Conservation (phyloP, 371 early-diverging fungal genomes). For the Mucor racemosus region DNA sequence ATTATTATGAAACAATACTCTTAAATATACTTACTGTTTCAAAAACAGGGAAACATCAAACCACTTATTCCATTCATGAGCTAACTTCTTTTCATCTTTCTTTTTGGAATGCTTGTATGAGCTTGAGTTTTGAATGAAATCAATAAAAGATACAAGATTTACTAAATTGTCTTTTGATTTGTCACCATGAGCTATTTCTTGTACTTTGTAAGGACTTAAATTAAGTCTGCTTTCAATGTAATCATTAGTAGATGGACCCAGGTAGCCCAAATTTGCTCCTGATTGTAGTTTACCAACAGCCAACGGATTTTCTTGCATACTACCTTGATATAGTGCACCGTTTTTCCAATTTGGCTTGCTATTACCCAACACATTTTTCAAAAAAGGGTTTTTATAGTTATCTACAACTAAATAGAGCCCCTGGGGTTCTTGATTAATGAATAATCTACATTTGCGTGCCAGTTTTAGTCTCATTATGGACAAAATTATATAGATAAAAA, state of each 20-base stretch:
- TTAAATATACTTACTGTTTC: slow-evolving; percentile 34
- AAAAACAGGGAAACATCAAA: slow-evolving; percentile 53
- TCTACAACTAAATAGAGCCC: slow-evolving; percentile 55
- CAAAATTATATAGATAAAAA: not conserved
- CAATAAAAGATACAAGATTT: slow-evolving; percentile 43
- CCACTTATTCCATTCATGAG: slow-evolving; percentile 37
- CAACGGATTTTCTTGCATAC: slow-evolving; percentile 40
- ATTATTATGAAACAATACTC: not conserved
- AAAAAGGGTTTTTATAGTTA: slow-evolving; percentile 41
- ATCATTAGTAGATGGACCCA: slow-evolving; percentile 20
- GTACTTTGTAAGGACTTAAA: slow-evolving; percentile 26
- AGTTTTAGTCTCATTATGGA: not conserved
- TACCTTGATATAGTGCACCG: slow-evolving; percentile 37
- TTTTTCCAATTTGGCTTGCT: slow-evolving; percentile 20
- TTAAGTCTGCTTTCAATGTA: slow-evolving; percentile 14
- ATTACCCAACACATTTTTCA: slow-evolving; percentile 29
- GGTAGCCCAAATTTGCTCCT: slow-evolving; percentile 41
- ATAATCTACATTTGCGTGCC: slow-evolving; percentile 23
- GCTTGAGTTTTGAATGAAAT: slow-evolving; percentile 33
- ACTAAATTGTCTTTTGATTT: slow-evolving; percentile 24
- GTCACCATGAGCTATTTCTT: slow-evolving; percentile 14
- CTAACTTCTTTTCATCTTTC: slow-evolving; percentile 8
- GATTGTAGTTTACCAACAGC: slow-evolving; percentile 14
- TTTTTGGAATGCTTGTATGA: not conserved
- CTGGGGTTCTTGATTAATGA: slow-evolving; percentile 45